Evolutionary conservation across 306 rosid species (phyloP).

Genomic region (Acacia confusa): DNA sequence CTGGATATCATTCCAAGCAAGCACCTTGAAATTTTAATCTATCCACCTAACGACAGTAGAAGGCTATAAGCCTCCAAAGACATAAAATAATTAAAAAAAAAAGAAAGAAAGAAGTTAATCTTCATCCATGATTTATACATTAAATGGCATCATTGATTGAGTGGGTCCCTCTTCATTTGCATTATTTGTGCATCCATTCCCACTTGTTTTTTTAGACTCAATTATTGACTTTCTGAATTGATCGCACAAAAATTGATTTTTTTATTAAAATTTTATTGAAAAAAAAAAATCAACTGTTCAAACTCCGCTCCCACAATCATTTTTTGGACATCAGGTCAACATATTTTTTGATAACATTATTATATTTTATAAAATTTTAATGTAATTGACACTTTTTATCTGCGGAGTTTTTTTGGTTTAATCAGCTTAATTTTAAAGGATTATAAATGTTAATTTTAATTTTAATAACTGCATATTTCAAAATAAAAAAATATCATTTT

Average conservation of each 20-base stretch:
- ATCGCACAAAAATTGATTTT: slow-evolving; percentile 10
- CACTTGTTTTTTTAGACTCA: slow-evolving; percentile 52
- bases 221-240: slow-evolving; percentile 56
- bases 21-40: slow-evolving; percentile 24
- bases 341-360: background rate
- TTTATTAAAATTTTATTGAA: no score
- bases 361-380: background rate
- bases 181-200: slow-evolving; percentile 46
- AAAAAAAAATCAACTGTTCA: background rate
- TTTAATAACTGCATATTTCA: background rate
- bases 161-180: slow-evolving; percentile 46
- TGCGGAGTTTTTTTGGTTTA: background rate
- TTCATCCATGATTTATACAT: slow-evolving; percentile 50
- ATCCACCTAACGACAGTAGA: slow-evolving; percentile 25
- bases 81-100: background rate
- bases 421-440: background rate
- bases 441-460: background rate
- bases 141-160: slow-evolving; percentile 54
- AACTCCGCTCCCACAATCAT: background rate
- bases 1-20: background rate
- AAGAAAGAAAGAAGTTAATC: slow-evolving; percentile 23
- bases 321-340: background rate
- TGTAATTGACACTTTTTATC: background rate
- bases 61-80: slow-evolving; percentile 17
- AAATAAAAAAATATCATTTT: background rate